Evolutionary conservation across 164 flowering plant genomes (phyloP), one percentile per base, ranked within the genome.

Genomic region (Macadamia tetraphylla): DNA sequence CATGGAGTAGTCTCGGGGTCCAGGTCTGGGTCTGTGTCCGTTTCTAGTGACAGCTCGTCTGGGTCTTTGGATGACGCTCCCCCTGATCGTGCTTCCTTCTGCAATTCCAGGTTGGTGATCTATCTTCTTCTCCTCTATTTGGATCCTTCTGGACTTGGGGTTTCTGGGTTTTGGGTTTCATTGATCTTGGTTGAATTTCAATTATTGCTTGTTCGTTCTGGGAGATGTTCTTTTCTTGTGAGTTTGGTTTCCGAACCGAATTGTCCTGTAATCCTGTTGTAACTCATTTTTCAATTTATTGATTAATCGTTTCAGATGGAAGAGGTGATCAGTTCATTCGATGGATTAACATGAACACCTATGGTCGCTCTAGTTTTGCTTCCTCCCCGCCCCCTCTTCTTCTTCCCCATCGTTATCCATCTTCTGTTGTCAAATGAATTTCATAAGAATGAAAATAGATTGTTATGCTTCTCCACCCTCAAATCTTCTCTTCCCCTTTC

Each of bases 21-120:
- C 51, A 3, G 51, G 51, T 82, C 80, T 60, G 89, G 84, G 44
- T 89, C 94, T 51, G 82, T 58, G 35, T 88, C 88, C 0, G 82
- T 81, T 71, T 88, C 95, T 0, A 89, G 97, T 68, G 83, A 77
- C 14, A 84, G 92, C 76, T 94, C 97, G 0, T 88, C 88, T 56
- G 92, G 88, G 44, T 94, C 96, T 15, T 89, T 85, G n/a, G 94
- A 87, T 7, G 92, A 89, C 52, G 77, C 76, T 1, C 64, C 80
- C 14, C 69, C 44, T 62, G 83, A 78, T 72, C 80, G 67, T 32
- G 70, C 42, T 30, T 80, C 64, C 53, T 32, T 64, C 29, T 66
- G 58, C 60, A 52, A 23, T 59, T 35, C 51, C 71, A 83, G 86
- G 87, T 80, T 60, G 59, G 71, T 67, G 40, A 2, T 12, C 57